Evolutionary conservation across 2,329 filamentous ascomycete genomes (phyloP), one percentile per base, ranked within the genome.

Genomic region (Aspergillus sp.): DNA sequence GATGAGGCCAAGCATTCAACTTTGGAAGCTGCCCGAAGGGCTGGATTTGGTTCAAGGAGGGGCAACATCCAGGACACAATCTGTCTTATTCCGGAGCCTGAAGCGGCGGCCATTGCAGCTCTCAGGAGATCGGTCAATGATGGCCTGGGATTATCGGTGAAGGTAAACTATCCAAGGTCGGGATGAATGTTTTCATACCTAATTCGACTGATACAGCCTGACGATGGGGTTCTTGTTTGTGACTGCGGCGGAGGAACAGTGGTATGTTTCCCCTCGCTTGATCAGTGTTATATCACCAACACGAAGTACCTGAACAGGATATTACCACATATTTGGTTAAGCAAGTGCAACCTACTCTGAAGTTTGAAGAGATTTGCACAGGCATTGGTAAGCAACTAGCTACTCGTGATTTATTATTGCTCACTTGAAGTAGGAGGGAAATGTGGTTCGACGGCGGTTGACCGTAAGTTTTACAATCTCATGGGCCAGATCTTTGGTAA

Each of bases 381-480:
- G 41, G 54, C 60, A 27, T 17, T 20, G n/a, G 63, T 68, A 58
- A 52, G 63, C 37, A 30, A 30, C 27, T 30, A 8, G 27, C 27
- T 11, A 30, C 2, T 30, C 4, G 2, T 11, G 8, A 11, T 2
- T n/a, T 7, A 5, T 2, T 15, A 6, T 20, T 15, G 5, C 47
- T 30, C 9, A 30, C 27, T 11, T 8, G 27, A 30, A 1, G 4
- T 6, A 66, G 70, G 71, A 22, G 70, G 60, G 5, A 75, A 75
- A 59, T 69, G 66, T 44, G 73, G 73, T 1, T 69, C 66, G 2
- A 75, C 71, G 4, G 61, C 60, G 11, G 66, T 76, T n/a, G 73
- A 76, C 52, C 63, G 72, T 1, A 61, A 67, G 11, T 70, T 75
- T 47, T 66, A 73, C 41, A 42, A 62, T 13, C 66, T 66, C 51